phyloP scores from a whole-genome alignment of 441 rosid genomes.

The Brassica balearica region DNA sequence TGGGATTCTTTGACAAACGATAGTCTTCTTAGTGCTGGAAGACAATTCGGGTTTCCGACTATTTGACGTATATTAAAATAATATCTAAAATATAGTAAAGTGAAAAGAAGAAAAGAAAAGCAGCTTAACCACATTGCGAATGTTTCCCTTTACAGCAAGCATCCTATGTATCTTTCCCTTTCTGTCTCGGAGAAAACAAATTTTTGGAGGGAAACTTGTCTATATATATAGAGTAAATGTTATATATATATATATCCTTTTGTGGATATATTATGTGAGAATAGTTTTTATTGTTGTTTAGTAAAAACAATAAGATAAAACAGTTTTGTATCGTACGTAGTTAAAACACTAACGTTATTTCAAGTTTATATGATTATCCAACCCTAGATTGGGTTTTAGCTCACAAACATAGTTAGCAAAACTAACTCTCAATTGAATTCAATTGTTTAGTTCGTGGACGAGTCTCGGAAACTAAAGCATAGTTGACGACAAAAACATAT shows the following conservation, averaged over 20 bases:
- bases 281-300: too few species aligned
- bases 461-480: too few species aligned
- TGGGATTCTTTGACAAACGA: conserved; percentile 74
- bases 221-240: neutral
- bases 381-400: neutral
- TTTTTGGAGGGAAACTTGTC: conserved; percentile 25
- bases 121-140: conserved; percentile 38
- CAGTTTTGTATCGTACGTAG: neutral
- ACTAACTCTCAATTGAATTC: neutral
- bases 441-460: too few species aligned
- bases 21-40: conserved; percentile 54
- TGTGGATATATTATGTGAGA: neutral
- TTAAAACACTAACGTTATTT: neutral
- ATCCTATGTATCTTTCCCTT: conserved; percentile 67
- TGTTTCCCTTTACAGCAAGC: conserved; percentile 58
- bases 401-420: neutral
- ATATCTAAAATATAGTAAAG: conserved; percentile 24
- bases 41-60: conserved; percentile 57
- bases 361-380: neutral
- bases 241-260: neutral
- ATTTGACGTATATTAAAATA: conserved; percentile 21
- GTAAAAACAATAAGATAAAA: neutral
- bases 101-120: conserved; percentile 42
- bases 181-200: conserved; percentile 29
- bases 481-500: too few species aligned